These are phyloP conservation scores for Plasmodium gaboni DNA, from an alignment of 169 alveolate species.

Conservation along the genomic window DNA sequence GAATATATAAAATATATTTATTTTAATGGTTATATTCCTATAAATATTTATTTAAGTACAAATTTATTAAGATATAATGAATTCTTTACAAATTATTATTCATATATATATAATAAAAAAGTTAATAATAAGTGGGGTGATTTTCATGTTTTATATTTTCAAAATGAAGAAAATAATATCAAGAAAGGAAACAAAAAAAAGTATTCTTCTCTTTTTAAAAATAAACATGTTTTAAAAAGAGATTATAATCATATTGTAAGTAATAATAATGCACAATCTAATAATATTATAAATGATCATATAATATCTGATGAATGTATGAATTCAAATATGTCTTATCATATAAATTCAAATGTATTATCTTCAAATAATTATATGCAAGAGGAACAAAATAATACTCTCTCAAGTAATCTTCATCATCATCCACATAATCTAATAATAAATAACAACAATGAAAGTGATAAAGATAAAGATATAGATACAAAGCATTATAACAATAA, in stretches of 20 bases:
- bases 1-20: conserved; percentile 54
- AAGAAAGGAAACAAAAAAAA: not conserved
- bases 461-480: too few relatives aligned
- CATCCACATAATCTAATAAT: too few relatives aligned
- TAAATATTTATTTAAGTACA: conserved; percentile 49
- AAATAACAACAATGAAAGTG: too few relatives aligned
- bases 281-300: not conserved
- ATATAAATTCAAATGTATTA: too few relatives aligned
- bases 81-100: conserved; percentile 29
- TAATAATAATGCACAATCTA: conserved; percentile 1
- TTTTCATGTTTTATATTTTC: conserved; percentile 44
- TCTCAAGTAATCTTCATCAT: too few relatives aligned
- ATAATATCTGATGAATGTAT: too few relatives aligned
- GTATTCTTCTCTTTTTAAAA: not conserved
- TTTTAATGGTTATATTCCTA: conserved; percentile 47
- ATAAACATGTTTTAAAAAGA: conserved; percentile 45
- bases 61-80: conserved; percentile 26
- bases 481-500: too few relatives aligned
- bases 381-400: too few relatives aligned
- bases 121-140: conserved; percentile 41
- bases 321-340: too few relatives aligned
- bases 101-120: conserved; percentile 35
- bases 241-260: conserved; percentile 23
- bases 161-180: not conserved
- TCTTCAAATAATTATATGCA: too few relatives aligned